A percentile compares a stretch with the other conserved stretches of the same genome.
Conservation (phyloP, 441 rosid genomes). For the Gossypium davidsonii region DNA sequence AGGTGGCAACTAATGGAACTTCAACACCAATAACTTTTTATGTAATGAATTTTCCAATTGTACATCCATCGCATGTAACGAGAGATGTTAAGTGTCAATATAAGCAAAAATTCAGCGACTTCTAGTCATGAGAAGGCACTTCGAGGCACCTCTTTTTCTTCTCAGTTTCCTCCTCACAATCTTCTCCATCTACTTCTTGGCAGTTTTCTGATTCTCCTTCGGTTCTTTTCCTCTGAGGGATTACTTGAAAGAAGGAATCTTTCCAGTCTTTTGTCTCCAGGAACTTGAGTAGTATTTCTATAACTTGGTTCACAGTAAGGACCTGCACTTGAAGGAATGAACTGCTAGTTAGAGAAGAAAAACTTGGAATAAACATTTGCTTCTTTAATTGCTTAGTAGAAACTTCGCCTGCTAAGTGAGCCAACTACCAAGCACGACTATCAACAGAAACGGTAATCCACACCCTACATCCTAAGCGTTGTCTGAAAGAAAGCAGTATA, state of each 20-base stretch:
- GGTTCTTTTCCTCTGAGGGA: constrained; percentile 68
- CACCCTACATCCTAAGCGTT: background rate
- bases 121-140: constrained; percentile 21
- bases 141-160: constrained; percentile 33
- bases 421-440: background rate
- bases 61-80: background rate
- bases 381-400: background rate
- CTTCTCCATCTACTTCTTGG: constrained; percentile 21
- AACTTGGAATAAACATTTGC: background rate
- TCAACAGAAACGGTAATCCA: background rate
- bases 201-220: constrained; percentile 27
- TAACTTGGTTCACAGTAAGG: constrained; percentile 87
- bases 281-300: constrained; percentile 74
- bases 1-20: background rate
- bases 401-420: background rate
- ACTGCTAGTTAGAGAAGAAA: background rate
- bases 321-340: constrained; percentile 37
- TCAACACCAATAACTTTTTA: background rate
- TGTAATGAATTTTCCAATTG: background rate
- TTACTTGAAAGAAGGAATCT: constrained; percentile 73
- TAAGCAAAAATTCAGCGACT: background rate
- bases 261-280: constrained; percentile 83
- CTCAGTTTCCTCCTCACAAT: constrained; percentile 22
- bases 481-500: background rate
- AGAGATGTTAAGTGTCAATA: background rate